A percentile compares a stretch with the other conserved stretches of the same genome.
These are phyloP conservation scores for Breynia disticha DNA, from an alignment of 441 rosid genomes.

Conservation along the genomic window DNA sequence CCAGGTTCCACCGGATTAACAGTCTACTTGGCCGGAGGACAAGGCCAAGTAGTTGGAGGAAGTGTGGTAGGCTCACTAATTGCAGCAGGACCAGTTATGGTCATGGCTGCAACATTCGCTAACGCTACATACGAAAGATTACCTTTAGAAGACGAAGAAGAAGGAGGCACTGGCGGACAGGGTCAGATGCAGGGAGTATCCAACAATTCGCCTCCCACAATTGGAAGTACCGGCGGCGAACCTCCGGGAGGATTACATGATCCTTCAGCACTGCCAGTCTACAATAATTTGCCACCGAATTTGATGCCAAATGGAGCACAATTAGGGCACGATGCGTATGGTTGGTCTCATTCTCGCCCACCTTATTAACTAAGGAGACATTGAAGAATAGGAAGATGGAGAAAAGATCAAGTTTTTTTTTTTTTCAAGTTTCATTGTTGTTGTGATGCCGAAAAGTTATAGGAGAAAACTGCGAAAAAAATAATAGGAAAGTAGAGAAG, in stretches of 20 bases:
- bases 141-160: conserved; percentile 66
- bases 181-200: conserved; percentile 39
- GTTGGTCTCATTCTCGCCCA: conserved; percentile 55
- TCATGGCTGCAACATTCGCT: conserved; percentile 74
- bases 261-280: conserved; percentile 39
- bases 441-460: conserved; percentile 9
- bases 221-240: conserved; percentile 28
- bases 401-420: background rate
- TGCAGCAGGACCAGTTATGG: conserved; percentile 78
- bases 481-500: background rate
- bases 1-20: conserved; percentile 81
- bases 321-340: conserved; percentile 63
- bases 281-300: conserved; percentile 41
- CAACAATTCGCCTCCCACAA: conserved; percentile 37
- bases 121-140: conserved; percentile 79
- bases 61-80: conserved; percentile 63
- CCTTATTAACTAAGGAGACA: conserved; percentile 29
- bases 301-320: conserved; percentile 43
- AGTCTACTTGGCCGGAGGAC: conserved; percentile 70
- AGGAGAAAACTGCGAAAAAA: conserved; percentile 9
- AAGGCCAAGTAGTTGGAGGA: conserved; percentile 84
- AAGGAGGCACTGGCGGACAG: conserved; percentile 25
- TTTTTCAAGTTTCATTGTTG: too few relatives aligned
- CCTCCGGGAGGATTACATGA: conserved; percentile 29
- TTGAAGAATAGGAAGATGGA: background rate